These are phyloP conservation scores for Blastocystis sp. DNA, from an alignment of 352 stramenopile species.

Conservation along the genomic window DNA sequence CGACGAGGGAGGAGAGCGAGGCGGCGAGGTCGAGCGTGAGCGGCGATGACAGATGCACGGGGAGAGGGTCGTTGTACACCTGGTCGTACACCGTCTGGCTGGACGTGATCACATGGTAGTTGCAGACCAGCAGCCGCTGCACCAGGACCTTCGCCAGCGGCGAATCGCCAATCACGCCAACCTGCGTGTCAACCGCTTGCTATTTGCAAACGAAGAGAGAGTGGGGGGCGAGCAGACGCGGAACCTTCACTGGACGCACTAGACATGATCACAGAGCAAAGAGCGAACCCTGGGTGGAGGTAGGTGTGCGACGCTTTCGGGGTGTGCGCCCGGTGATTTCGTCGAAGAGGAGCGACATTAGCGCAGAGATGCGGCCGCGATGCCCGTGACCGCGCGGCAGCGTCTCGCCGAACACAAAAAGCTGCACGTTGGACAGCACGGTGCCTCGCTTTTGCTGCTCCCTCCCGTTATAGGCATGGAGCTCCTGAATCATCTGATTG, in stretches of 20 bases:
- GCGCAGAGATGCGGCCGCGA: conserved; percentile 42
- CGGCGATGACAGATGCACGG: neutral
- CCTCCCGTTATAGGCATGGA: conserved; percentile 23
- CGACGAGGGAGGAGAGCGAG: neutral
- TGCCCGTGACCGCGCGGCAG: conserved; percentile 37
- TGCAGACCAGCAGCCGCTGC: neutral
- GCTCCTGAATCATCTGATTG: conserved; percentile 38
- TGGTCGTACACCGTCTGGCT: conserved; percentile 1
- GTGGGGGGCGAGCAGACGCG: neutral
- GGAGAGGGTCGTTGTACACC: conserved; percentile 5
- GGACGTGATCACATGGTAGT: conserved; percentile 27
- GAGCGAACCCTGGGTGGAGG: neutral
- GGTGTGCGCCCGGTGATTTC: conserved; percentile 33
- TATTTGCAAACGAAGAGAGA: neutral
- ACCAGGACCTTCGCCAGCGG: neutral
- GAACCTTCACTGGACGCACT: neutral
- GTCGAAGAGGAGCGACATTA: conserved; percentile 40
- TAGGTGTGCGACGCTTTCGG: neutral
- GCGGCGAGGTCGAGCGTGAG: neutral
- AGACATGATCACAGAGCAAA: neutral
- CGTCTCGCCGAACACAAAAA: conserved; percentile 6
- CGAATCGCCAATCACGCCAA: conserved; percentile 34
- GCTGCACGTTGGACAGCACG: neutral
- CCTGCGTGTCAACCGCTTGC: neutral
- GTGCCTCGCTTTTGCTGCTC: conserved; percentile 49